Evolutionary conservation across 495 filamentous ascomycete species (phyloP).

Genomic region (Daldinia concentrica): DNA sequence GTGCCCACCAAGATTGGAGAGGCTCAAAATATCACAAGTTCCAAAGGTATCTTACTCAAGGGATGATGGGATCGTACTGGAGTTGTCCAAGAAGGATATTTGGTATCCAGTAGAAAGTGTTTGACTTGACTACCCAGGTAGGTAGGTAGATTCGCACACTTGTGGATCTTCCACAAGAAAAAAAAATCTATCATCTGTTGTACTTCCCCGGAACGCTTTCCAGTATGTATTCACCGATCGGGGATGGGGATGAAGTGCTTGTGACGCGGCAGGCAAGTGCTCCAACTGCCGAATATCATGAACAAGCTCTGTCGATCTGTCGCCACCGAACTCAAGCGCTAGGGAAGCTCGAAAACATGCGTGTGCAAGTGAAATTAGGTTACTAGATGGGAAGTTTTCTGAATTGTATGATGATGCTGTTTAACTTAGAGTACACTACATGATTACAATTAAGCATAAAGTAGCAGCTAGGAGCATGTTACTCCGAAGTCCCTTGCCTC

Average conservation of each 20-base stretch:
- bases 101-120: background rate
- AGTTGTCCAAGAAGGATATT: constrained; percentile 14
- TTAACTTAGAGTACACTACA: constrained; percentile 18
- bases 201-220: constrained; percentile 20
- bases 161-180: constrained; percentile 32
- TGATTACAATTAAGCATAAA: background rate
- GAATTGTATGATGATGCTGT: constrained; percentile 22
- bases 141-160: constrained; percentile 4
- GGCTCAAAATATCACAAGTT: constrained; percentile 23
- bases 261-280: constrained; percentile 26
- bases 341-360: background rate
- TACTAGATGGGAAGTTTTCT: constrained; percentile 4
- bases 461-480: background rate
- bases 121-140: constrained; percentile 11
- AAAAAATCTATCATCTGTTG: constrained; percentile 28
- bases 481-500: background rate
- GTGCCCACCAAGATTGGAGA: constrained; percentile 28
- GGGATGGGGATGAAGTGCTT: constrained; percentile 22
- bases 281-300: constrained; percentile 28
- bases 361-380: background rate
- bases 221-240: constrained; percentile 42
- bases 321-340: constrained; percentile 5
- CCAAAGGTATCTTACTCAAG: constrained; percentile 3
- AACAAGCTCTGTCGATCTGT: constrained; percentile 15
- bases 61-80: constrained; percentile 2